phyloP scores from a whole-genome alignment of 2,329 filamentous ascomycete species.

The Paramyrothecium roridum region DNA sequence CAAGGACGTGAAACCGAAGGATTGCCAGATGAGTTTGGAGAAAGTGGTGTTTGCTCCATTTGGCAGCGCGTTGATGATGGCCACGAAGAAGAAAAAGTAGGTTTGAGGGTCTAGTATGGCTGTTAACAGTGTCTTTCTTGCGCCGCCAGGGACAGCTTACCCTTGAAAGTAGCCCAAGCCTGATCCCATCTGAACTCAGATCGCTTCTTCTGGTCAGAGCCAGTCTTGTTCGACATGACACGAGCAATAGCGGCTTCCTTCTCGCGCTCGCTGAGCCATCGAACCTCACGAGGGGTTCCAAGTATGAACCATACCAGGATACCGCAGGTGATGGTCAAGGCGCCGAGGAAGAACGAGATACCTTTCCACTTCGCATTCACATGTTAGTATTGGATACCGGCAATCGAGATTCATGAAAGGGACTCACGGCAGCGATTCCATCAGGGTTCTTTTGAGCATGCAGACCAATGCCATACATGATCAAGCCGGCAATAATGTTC shows the following conservation, averaged over 20 bases:
- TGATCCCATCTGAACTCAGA: constrained; percentile 23
- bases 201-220: constrained; percentile 20
- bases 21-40: constrained; percentile 24
- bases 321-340: constrained; percentile 19
- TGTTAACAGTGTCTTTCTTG: constrained; percentile 8
- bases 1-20: constrained; percentile 26
- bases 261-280: constrained; percentile 24
- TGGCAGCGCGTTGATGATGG: constrained; percentile 26
- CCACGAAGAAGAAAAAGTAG: constrained; percentile 31
- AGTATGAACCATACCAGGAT: constrained; percentile 21
- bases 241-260: constrained; percentile 24
- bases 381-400: background rate
- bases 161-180: constrained; percentile 20
- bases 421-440: constrained; percentile 14
- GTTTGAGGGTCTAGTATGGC: constrained; percentile 22
- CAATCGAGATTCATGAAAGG: background rate
- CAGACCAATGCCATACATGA: constrained; percentile 18
- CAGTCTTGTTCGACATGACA: constrained; percentile 22
- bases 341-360: constrained; percentile 24
- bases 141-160: constrained; percentile 10
- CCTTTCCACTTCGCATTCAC: constrained; percentile 14
- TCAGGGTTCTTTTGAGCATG: constrained; percentile 16
- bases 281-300: constrained; percentile 24
- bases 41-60: constrained; percentile 29
- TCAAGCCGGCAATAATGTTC: constrained; percentile 24